Conservation (phyloP, 1,139 yeast species). For the Candida glucosophila region DNA sequence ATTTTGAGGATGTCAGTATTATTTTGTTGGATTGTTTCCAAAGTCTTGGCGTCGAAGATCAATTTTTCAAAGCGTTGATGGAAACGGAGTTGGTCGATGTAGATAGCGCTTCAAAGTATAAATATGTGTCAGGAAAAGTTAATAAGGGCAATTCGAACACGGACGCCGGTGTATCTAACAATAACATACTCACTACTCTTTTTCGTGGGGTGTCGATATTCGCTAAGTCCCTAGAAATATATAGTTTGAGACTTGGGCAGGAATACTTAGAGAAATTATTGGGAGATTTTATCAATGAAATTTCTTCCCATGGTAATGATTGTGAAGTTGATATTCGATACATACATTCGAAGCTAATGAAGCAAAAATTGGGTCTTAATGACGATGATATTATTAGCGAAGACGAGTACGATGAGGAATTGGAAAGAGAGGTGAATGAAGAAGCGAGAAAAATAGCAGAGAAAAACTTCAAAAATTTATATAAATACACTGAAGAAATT, state of each 20-base stretch:
- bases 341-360: conserved; percentile 35
- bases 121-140: conserved; percentile 19
- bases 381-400: conserved; percentile 15
- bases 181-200: conserved; percentile 57
- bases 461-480: conserved; percentile 45
- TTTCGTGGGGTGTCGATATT: conserved; percentile 81
- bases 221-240: conserved; percentile 73
- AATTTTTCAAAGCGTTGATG: conserved; percentile 64
- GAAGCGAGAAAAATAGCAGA: conserved; percentile 25
- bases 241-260: conserved; percentile 68
- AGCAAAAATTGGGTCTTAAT: conserved; percentile 18
- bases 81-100: conserved; percentile 50
- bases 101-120: conserved; percentile 38
- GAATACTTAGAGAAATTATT: conserved; percentile 69
- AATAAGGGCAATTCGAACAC: conserved; percentile 7
- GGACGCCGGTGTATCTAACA: conserved; percentile 14
- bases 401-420: conserved; percentile 24
- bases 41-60: conserved; percentile 51
- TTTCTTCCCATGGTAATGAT: conserved; percentile 41
- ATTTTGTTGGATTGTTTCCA: conserved; percentile 60
- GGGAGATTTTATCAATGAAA: conserved; percentile 54
- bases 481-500: conserved; percentile 48
- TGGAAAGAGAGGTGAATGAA: conserved; percentile 16
- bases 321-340: conserved; percentile 72
- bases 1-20: conserved; percentile 45